Percentiles rank a stretch among this genome's conserved stretches.
Conservation (phyloP, 1,284 basidiomycete species). For the Rhizoctonia solani region DNA sequence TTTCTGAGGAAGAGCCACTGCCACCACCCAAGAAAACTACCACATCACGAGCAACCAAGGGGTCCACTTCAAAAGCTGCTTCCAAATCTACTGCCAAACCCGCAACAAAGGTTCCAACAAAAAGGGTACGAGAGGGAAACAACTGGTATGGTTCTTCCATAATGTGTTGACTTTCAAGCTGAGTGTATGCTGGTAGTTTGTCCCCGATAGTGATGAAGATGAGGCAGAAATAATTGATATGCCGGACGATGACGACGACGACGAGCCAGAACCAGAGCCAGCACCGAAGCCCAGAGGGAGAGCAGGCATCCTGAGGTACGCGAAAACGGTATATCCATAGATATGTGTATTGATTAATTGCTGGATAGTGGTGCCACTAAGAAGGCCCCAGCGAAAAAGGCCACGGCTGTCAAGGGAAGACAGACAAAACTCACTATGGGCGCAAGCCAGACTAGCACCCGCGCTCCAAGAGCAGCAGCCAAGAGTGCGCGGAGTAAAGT, state of each 20-base stretch:
- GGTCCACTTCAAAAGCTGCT: slow-evolving; percentile 33
- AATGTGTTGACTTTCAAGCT: background rate
- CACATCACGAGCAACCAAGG: slow-evolving; percentile 46
- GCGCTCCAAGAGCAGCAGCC: slow-evolving; percentile 29
- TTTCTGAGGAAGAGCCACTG: slow-evolving; percentile 51
- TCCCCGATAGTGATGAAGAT: slow-evolving; percentile 37
- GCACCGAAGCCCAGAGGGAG: slow-evolving; percentile 36
- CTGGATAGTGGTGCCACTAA: slow-evolving; percentile 32
- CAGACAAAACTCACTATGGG: slow-evolving; percentile 20
- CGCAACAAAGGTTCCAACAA: slow-evolving; percentile 49
- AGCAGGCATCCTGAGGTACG: slow-evolving; percentile 37
- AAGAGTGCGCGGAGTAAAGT: slow-evolving; percentile 35
- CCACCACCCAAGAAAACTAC: slow-evolving; percentile 41
- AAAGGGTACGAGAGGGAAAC: slow-evolving; percentile 38
- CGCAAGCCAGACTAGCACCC: slow-evolving; percentile 2
- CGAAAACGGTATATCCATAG: background rate
- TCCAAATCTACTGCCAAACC: slow-evolving; percentile 50
- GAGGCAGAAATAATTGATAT: slow-evolving; percentile 37
- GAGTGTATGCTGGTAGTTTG: slow-evolving; percentile 22
- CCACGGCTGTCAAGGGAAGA: slow-evolving; percentile 37
- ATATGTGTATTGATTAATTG: background rate
- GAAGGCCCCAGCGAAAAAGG: slow-evolving; percentile 36
- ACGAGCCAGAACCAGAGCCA: slow-evolving; percentile 16
- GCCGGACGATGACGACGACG: slow-evolving; percentile 39
- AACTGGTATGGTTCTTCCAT: slow-evolving; percentile 16